Percentiles rank a stretch among this genome's conserved stretches.
Conservation (phyloP, 768 basidiomycete genomes). For the Phanerochaete carnosa region DNA sequence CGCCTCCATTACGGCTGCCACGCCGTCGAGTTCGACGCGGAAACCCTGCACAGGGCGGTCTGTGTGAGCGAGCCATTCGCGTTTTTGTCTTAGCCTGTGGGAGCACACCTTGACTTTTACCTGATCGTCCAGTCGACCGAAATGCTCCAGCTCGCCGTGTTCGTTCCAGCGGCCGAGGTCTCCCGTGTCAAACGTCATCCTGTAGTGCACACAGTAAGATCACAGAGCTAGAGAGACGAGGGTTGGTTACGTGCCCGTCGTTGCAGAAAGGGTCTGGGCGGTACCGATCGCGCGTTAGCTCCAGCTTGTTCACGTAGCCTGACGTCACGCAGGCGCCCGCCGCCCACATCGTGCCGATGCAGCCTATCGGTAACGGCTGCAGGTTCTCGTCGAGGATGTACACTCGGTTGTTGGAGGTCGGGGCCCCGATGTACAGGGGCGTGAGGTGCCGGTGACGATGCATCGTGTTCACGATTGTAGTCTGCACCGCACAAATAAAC, state of each 20-base stretch:
- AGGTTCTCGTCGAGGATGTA: no score
- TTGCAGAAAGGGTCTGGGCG: not conserved
- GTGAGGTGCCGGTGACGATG: no score
- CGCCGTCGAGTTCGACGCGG: slow-evolving; percentile 59
- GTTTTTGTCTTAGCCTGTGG: not conserved
- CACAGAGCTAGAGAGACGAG: not conserved
- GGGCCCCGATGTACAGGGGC: no score
- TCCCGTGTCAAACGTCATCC: slow-evolving; percentile 55
- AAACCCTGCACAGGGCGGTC: slow-evolving; percentile 52
- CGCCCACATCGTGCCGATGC: no score
- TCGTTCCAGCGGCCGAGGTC: slow-evolving; percentile 49
- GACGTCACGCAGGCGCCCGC: not conserved
- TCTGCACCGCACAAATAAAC: no score
- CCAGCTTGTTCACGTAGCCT: not conserved
- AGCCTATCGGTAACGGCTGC: no score
- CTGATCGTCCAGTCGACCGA: slow-evolving; percentile 54
- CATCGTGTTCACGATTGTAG: no score
- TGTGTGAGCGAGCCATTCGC: not conserved
- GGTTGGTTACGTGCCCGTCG: not conserved
- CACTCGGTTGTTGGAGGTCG: no score
- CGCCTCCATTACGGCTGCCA: slow-evolving; percentile 40
- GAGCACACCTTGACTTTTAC: slow-evolving; percentile 49
- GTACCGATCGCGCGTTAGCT: not conserved
- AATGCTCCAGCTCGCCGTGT: slow-evolving; percentile 47
- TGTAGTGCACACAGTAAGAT: not conserved